phyloP scores from a whole-genome alignment of 1,139 yeast genomes.

The Kodamaea sp. region DNA sequence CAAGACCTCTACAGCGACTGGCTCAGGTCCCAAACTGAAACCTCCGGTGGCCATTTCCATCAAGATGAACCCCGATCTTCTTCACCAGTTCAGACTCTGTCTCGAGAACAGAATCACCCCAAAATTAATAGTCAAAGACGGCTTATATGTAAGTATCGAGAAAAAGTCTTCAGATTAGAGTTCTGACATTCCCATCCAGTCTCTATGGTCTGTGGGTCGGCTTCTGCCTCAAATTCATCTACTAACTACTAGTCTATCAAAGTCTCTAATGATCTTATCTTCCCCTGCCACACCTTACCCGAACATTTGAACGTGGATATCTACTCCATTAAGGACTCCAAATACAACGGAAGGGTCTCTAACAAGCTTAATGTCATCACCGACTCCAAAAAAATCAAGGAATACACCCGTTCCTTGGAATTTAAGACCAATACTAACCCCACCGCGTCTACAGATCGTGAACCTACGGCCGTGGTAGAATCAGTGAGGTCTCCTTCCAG shows the following conservation, averaged over 20 bases:
- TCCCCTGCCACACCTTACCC: conserved; percentile 37
- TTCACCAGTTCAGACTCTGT: conserved; percentile 22
- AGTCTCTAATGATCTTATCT: conserved; percentile 27
- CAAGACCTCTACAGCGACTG: conserved; percentile 1
- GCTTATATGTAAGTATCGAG: conserved; percentile 29
- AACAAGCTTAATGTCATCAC: conserved; percentile 35
- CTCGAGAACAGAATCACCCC: conserved; percentile 21
- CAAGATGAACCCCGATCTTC: conserved; percentile 28
- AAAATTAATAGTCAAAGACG: conserved; percentile 39
- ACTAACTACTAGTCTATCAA: conserved; percentile 27
- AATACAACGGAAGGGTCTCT: conserved; percentile 34
- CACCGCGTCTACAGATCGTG: background rate
- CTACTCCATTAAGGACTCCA: conserved; percentile 22
- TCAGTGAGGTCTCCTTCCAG: conserved; percentile 8
- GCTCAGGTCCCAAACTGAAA: background rate
- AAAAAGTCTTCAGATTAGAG: too few species aligned
- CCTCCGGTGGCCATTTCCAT: conserved; percentile 27
- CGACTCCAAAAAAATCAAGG: conserved; percentile 31
- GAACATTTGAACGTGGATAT: conserved; percentile 42
- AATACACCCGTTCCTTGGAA: conserved; percentile 16
- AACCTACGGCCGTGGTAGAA: background rate
- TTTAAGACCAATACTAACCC: conserved; percentile 4
- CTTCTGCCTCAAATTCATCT: too few species aligned
- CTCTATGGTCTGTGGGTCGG: too few species aligned
- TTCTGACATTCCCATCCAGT: too few species aligned